Percentiles rank a stretch among this genome's conserved stretches.
Conservation (phyloP, 805 yeast species). For the Cyberlindnera samutprakarnensis region DNA sequence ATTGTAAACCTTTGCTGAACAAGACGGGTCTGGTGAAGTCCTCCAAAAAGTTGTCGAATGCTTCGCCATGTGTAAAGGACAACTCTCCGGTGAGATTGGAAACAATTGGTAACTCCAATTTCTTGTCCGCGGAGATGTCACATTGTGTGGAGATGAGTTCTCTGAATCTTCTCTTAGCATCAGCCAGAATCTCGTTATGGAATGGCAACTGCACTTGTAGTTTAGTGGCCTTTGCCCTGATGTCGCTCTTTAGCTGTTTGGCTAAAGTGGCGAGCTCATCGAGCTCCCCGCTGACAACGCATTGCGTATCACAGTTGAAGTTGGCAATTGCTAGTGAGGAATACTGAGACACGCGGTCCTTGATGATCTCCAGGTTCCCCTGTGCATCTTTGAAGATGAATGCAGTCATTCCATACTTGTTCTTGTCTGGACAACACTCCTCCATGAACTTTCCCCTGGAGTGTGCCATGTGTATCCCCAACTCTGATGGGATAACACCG, state of each 20-base stretch:
- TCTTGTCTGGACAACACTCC: constrained; percentile 13
- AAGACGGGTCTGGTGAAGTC: constrained; percentile 38
- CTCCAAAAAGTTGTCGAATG: constrained; percentile 27
- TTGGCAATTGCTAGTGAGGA: constrained; percentile 31
- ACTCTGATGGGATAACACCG: constrained; percentile 20
- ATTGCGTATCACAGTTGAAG: constrained; percentile 31
- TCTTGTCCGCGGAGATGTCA: constrained; percentile 8
- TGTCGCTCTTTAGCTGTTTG: constrained; percentile 12
- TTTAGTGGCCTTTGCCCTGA: constrained; percentile 21
- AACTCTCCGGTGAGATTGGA: constrained; percentile 30
- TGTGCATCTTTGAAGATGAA: constrained; percentile 19
- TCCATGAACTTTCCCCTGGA: constrained; percentile 35
- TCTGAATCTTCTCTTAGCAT: constrained; percentile 23
- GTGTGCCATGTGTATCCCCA: constrained; percentile 21
- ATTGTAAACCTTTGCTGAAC: constrained; percentile 31
- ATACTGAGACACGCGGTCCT: constrained; percentile 5
- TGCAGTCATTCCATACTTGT: constrained; percentile 30
- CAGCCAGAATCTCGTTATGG: constrained; percentile 31
- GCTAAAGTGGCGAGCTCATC: constrained; percentile 10
- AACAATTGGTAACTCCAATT: constrained; percentile 27
- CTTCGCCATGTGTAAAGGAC: constrained; percentile 17
- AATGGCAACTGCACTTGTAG: constrained; percentile 38
- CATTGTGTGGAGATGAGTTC: constrained; percentile 8
- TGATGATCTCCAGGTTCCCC: constrained; percentile 1
- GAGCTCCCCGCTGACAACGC: constrained; percentile 33